phyloP scores from a whole-genome alignment of 2,329 filamentous ascomycete species.

The Verticillium zaregamsianum region DNA sequence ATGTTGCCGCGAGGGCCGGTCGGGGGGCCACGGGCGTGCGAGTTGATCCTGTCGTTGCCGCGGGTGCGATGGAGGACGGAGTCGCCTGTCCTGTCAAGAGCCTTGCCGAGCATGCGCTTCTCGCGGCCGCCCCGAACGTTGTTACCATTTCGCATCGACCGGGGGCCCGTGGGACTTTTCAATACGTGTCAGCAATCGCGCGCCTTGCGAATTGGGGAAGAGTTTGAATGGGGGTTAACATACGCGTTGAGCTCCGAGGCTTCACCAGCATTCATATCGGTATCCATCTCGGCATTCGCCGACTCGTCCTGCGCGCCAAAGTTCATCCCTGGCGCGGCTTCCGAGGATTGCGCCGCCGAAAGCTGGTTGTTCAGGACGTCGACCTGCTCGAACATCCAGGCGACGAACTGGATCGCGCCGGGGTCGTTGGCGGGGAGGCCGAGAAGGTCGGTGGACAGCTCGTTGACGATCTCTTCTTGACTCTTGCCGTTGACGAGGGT shows the following conservation, averaged over 20 bases:
- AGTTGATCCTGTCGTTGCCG: constrained; percentile 74
- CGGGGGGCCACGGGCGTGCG: constrained; percentile 66
- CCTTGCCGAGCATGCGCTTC: constrained; percentile 80
- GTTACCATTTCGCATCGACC: constrained; percentile 81
- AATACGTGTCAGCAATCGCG: constrained; percentile 32
- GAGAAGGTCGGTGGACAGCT: constrained; percentile 84
- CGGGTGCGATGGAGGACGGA: constrained; percentile 77
- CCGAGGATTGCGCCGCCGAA: constrained; percentile 40
- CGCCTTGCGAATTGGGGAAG: constrained; percentile 1
- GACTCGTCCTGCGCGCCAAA: constrained; percentile 29
- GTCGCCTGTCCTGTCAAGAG: constrained; percentile 74
- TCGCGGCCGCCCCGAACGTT: constrained; percentile 57
- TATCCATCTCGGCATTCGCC: constrained; percentile 51
- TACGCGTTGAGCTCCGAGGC: constrained; percentile 54
- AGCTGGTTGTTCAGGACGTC: constrained; percentile 60
- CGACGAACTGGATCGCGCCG: constrained; percentile 76
- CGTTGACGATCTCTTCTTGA: constrained; percentile 80
- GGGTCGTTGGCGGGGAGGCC: constrained; percentile 78
- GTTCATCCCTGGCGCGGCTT: constrained; percentile 12
- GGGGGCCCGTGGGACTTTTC: constrained; percentile 83
- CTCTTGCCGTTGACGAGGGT: constrained; percentile 97
- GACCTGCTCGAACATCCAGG: constrained; percentile 92
- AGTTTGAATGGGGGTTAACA: constrained; percentile 23
- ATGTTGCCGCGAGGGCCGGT: constrained; percentile 63
- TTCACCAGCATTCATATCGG: constrained; percentile 65